These are phyloP conservation scores for Dichotomocladium elegans DNA, from an alignment of 371 early-diverging fungal species.

Conservation along the genomic window DNA sequence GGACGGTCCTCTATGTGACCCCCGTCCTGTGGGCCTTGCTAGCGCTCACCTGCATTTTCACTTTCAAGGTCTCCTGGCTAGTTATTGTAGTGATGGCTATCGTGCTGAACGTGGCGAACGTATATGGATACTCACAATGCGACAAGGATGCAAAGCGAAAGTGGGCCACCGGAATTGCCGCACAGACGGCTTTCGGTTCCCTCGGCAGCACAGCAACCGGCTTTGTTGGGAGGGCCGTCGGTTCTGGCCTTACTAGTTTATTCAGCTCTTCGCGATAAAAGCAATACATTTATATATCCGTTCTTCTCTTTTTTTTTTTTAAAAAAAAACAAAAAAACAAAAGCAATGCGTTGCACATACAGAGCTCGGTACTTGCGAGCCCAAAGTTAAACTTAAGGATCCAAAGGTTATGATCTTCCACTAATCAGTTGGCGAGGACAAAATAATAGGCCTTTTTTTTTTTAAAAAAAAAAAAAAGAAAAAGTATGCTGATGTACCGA, in stretches of 20 bases:
- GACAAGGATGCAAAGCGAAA: slow-evolving; percentile 86
- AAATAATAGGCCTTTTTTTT: too few relatives aligned
- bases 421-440: too few relatives aligned
- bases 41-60: slow-evolving; percentile 72
- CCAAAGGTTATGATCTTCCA: too few relatives aligned
- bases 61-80: slow-evolving; percentile 76
- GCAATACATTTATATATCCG: not conserved
- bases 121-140: slow-evolving; percentile 92
- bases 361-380: too few relatives aligned
- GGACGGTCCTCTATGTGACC: slow-evolving; percentile 85
- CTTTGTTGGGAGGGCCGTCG: slow-evolving; percentile 36
- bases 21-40: slow-evolving; percentile 85
- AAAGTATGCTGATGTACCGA: too few relatives aligned
- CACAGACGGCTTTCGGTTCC: slow-evolving; percentile 41
- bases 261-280: slow-evolving; percentile 25
- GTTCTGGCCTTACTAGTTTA: slow-evolving; percentile 31
- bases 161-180: slow-evolving; percentile 55
- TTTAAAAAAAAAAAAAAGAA: too few relatives aligned
- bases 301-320: too few relatives aligned
- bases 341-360: too few relatives aligned
- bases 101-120: slow-evolving; percentile 81
- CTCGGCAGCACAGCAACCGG: slow-evolving; percentile 35
- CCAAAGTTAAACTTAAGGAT: too few relatives aligned
- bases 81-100: slow-evolving; percentile 85
- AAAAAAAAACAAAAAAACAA: too few relatives aligned